Conservation (phyloP, 2,329 filamentous ascomycete genomes). For the Zasmidium angulare region DNA sequence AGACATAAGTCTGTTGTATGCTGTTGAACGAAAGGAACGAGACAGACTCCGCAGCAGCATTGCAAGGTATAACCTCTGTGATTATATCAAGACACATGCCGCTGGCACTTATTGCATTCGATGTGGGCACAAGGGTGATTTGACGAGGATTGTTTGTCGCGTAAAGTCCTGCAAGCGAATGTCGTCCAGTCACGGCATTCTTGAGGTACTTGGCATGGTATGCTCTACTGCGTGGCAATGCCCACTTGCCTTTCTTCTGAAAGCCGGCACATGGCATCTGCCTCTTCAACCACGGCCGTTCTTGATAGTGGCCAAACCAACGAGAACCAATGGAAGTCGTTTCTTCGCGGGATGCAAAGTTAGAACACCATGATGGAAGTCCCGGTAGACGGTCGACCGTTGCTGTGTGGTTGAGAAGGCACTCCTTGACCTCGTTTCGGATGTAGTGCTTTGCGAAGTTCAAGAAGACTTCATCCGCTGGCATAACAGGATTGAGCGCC, state of each 20-base stretch:
- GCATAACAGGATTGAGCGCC: not conserved
- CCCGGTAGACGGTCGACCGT: not conserved
- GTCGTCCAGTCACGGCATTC: not conserved
- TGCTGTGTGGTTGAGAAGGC: slow-evolving; percentile 3
- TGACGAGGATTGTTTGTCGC: slow-evolving; percentile 3
- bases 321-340: not conserved
- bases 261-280: slow-evolving; percentile 2
- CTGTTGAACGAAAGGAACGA: slow-evolving; percentile 3
- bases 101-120: not conserved
- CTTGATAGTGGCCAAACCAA: slow-evolving; percentile 5
- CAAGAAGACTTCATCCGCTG: not conserved
- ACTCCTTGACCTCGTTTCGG: slow-evolving; percentile 3
- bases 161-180: not conserved
- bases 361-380: slow-evolving; percentile 2
- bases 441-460: slow-evolving; percentile 4
- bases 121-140: not conserved
- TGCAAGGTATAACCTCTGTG: not conserved
- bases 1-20: not conserved
- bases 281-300: not conserved
- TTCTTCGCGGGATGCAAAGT: slow-evolving; percentile 3
- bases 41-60: not conserved
- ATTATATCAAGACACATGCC: not conserved
- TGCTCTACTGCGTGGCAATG: not conserved
- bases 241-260: slow-evolving; percentile 2
- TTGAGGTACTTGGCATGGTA: slow-evolving; percentile 1